phyloP scores from a whole-genome alignment of 345 rosid genomes.

The Gossypium anomalum region DNA sequence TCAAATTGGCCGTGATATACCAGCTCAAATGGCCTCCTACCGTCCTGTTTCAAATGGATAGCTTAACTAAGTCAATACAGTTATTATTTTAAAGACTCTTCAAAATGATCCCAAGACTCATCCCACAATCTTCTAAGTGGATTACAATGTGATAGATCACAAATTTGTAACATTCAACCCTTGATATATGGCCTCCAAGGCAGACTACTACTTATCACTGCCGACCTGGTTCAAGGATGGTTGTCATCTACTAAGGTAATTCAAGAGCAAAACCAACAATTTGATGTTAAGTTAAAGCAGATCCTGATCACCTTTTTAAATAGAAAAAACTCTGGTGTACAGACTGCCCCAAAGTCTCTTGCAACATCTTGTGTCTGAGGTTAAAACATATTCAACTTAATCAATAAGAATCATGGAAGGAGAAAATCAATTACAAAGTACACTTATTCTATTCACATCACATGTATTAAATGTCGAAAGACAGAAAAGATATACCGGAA shows the following conservation, averaged over 20 bases:
- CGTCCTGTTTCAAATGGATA: slow-evolving; percentile 44
- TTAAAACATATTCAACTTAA: not conserved
- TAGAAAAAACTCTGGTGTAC: slow-evolving; percentile 85
- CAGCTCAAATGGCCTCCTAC: slow-evolving; percentile 87
- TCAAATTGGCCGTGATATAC: slow-evolving; percentile 92
- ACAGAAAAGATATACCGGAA: not conserved
- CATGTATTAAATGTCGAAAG: not conserved
- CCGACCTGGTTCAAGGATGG: not conserved
- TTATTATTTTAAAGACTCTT: not conserved
- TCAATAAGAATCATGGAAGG: not conserved
- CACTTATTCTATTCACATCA: not conserved
- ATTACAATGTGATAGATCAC: not conserved
- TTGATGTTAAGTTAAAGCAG: not conserved
- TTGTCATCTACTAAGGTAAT: not conserved
- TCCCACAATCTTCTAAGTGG: not conserved
- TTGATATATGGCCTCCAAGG: not conserved
- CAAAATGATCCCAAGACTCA: not conserved
- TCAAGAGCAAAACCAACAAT: not conserved
- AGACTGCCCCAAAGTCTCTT: slow-evolving; percentile 71
- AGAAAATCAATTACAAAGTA: not conserved
- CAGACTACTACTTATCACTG: not conserved
- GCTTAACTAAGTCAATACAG: not conserved
- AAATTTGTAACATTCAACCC: slow-evolving; percentile 7
- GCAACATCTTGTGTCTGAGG: slow-evolving; percentile 81
- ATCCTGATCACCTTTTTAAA: slow-evolving; percentile 59